Conservation (phyloP, 768 basidiomycete genomes). For the Trametes meyenii region DNA sequence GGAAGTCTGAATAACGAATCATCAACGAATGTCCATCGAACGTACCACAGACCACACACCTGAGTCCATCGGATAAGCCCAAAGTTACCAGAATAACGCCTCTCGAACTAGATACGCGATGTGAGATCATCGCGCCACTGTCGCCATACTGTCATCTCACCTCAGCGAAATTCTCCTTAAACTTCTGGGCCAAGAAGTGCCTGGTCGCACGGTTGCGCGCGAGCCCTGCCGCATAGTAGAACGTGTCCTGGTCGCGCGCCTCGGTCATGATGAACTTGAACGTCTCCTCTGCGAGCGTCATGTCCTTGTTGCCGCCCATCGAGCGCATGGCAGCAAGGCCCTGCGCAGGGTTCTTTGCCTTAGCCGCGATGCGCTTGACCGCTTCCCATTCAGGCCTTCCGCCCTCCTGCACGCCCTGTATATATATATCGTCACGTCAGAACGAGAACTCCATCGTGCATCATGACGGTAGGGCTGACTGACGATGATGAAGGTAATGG, state of each 20-base stretch:
- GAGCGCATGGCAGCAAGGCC: constrained; percentile 67
- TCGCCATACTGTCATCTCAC: neutral
- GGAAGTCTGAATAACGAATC: neutral
- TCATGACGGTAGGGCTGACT: neutral
- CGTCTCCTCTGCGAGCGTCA: constrained; percentile 44
- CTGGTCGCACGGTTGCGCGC: constrained; percentile 40
- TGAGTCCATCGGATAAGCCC: constrained; percentile 16
- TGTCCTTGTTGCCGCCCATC: constrained; percentile 42
- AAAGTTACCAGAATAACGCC: constrained; percentile 19
- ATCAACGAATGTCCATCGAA: neutral
- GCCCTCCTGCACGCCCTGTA: constrained; percentile 72
- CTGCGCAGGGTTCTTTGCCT: constrained; percentile 73
- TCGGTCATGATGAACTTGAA: constrained; percentile 42
- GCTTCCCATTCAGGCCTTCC: constrained; percentile 77
- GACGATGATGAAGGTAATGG: constrained; percentile 47
- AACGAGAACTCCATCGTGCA: too few species aligned
- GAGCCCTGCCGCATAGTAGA: constrained; percentile 40
- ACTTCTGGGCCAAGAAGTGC: constrained; percentile 41
- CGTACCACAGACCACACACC: neutral
- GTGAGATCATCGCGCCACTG: neutral
- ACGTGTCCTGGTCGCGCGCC: constrained; percentile 36
- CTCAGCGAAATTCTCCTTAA: constrained; percentile 41
- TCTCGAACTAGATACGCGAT: constrained; percentile 6
- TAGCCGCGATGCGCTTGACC: constrained; percentile 66
- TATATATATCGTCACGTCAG: too few species aligned